Evolutionary conservation across 2,329 filamentous ascomycete species (phyloP).

Genomic region (Colletotrichum higginsianum): DNA sequence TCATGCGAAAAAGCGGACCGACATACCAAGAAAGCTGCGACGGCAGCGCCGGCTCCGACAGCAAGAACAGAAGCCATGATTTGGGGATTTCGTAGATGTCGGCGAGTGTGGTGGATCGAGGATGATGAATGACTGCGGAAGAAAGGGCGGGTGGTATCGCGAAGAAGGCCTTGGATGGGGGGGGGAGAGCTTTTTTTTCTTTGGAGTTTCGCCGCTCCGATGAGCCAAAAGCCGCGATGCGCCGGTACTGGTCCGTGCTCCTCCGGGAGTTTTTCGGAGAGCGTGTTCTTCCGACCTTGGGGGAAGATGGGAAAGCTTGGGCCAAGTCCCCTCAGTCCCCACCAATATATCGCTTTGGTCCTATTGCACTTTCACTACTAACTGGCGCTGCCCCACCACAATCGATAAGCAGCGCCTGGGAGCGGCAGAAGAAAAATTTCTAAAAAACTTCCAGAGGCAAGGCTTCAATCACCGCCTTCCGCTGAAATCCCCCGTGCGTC

Average conservation of each 20-base stretch:
- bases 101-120: conserved; percentile 1
- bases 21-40: conserved; percentile 67
- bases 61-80: conserved; percentile 62
- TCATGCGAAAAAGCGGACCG: neutral
- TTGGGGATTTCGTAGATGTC: conserved; percentile 5
- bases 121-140: conserved; percentile 21
- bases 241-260: conserved; percentile 20
- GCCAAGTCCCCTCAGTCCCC: neutral
- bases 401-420: conserved; percentile 37
- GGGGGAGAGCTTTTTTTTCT: conserved; percentile 19
- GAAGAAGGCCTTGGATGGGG: conserved; percentile 5
- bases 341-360: conserved; percentile 3
- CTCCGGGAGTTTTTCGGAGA: neutral
- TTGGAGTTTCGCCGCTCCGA: conserved; percentile 13
- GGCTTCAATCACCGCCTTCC: conserved; percentile 41
- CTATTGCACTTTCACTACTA: conserved; percentile 7
- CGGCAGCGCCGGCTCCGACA: conserved; percentile 64
- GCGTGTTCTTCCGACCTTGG: conserved; percentile 15
- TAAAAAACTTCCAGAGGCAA: conserved; percentile 38
- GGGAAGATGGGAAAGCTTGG: neutral
- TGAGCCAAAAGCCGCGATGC: conserved; percentile 15
- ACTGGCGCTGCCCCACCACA: conserved; percentile 28
- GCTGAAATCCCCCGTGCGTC: conserved; percentile 13
- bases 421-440: conserved; percentile 39
- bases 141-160: conserved; percentile 19